Evolutionary conservation across 176 grass and related monocot genomes (phyloP).

Genomic region (Cymbopogon citratus): DNA sequence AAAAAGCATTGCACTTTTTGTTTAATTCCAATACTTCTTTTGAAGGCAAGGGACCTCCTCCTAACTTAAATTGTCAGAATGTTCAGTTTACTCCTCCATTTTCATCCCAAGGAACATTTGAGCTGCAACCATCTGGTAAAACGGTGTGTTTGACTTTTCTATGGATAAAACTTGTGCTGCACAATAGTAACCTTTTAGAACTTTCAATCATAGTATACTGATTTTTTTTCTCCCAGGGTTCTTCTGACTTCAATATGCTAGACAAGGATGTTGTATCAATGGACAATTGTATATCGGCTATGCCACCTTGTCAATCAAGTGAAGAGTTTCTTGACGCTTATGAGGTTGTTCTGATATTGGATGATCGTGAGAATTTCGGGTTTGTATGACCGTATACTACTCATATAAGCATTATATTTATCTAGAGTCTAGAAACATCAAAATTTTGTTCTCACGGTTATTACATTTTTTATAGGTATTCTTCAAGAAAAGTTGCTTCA

Average conservation of each 20-base stretch:
- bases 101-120: conserved; percentile 29
- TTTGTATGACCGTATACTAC: conserved; percentile 40
- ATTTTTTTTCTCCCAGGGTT: conserved; percentile 48
- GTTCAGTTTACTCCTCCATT: conserved; percentile 19
- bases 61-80: neutral
- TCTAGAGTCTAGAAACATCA: neutral
- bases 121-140: conserved; percentile 39
- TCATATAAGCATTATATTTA: conserved; percentile 26
- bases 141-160: conserved; percentile 32
- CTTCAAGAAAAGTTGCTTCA: conserved; percentile 44
- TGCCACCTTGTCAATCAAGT: conserved; percentile 56
- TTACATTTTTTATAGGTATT: conserved; percentile 32
- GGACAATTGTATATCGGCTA: conserved; percentile 38
- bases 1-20: neutral
- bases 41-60: conserved; percentile 19
- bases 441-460: conserved; percentile 7
- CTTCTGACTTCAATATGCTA: conserved; percentile 29
- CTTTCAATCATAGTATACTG: neutral
- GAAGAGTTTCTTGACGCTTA: conserved; percentile 78
- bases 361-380: conserved; percentile 88
- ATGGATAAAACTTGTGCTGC: neutral
- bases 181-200: neutral
- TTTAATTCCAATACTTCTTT: conserved; percentile 22
- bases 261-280: conserved; percentile 17
- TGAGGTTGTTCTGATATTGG: conserved; percentile 84